These are phyloP conservation scores for Fomes fomentarius DNA, from an alignment of 1,284 basidiomycete genomes.

Conservation along the genomic window DNA sequence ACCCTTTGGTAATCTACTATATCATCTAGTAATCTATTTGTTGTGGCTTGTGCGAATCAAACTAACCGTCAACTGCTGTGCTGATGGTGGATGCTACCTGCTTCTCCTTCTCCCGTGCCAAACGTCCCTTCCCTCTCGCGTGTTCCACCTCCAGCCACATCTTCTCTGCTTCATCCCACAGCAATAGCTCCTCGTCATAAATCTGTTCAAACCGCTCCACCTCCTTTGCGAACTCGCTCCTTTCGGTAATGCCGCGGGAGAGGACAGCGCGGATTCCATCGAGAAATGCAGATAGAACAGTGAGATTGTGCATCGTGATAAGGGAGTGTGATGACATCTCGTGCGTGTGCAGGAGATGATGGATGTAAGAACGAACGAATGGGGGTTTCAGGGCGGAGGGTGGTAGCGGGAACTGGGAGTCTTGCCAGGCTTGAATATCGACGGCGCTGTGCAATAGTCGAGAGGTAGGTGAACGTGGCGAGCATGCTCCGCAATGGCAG, in stretches of 20 bases:
- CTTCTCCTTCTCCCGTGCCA: slow-evolving; percentile 53
- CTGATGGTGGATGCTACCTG: slow-evolving; percentile 24
- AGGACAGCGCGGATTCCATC: slow-evolving; percentile 54
- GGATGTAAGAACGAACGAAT: slow-evolving; percentile 73
- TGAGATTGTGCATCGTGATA: slow-evolving; percentile 73
- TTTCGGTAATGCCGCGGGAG: slow-evolving; percentile 14
- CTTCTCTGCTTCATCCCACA: slow-evolving; percentile 55
- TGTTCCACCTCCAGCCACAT: slow-evolving; percentile 66
- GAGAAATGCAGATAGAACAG: slow-evolving; percentile 68
- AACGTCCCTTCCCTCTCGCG: slow-evolving; percentile 67
- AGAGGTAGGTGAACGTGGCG: slow-evolving; percentile 46
- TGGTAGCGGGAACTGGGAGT: slow-evolving; percentile 14
- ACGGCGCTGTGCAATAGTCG: slow-evolving; percentile 52
- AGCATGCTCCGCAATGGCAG: slow-evolving; percentile 69
- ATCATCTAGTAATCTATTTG: too few species aligned
- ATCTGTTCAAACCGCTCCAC: slow-evolving; percentile 49
- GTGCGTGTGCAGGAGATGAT: slow-evolving; percentile 83
- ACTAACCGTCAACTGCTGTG: slow-evolving; percentile 22
- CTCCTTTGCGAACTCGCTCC: slow-evolving; percentile 46
- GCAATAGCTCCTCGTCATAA: slow-evolving; percentile 52
- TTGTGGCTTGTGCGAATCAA: not conserved
- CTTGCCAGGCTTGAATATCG: slow-evolving; percentile 36
- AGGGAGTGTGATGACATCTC: slow-evolving; percentile 83
- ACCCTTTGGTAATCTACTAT: too few species aligned
- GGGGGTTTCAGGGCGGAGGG: slow-evolving; percentile 35